These are phyloP conservation scores for Syzygium grande DNA, from an alignment of 345 rosid genomes.

Conservation along the genomic window DNA sequence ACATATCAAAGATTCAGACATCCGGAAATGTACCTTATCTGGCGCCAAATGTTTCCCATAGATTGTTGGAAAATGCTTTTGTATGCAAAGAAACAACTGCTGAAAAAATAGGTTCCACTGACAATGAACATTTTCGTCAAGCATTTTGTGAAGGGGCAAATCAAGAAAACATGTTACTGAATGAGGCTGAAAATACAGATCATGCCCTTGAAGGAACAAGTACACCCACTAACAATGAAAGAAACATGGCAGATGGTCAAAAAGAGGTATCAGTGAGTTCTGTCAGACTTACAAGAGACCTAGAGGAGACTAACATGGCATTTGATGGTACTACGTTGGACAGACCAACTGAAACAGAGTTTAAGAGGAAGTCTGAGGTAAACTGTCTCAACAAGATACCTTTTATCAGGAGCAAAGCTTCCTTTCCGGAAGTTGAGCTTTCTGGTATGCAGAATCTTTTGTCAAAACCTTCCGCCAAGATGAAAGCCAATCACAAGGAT, in stretches of 20 bases:
- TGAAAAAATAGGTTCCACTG: slow-evolving; percentile 5
- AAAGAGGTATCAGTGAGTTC: slow-evolving; percentile 12
- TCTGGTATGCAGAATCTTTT: slow-evolving; percentile 15
- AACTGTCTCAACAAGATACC: slow-evolving; percentile 11
- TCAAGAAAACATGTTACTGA: background rate
- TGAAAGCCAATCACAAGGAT: slow-evolving; percentile 9
- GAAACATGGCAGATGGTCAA: slow-evolving; percentile 3
- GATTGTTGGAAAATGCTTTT: background rate
- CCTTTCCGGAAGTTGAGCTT: background rate
- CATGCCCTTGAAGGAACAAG: background rate
- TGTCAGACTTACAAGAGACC: slow-evolving; percentile 7
- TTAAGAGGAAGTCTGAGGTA: slow-evolving; percentile 9
- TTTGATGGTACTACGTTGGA: slow-evolving; percentile 2
- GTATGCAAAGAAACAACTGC: slow-evolving; percentile 4
- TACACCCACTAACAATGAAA: background rate
- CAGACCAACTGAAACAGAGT: slow-evolving; percentile 19
- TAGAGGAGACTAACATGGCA: slow-evolving; percentile 1
- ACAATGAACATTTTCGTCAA: slow-evolving; percentile 1
- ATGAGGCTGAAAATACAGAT: slow-evolving; percentile 2
- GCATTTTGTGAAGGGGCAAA: slow-evolving; percentile 11
- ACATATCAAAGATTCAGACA: background rate
- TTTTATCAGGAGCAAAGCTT: slow-evolving; percentile 5
- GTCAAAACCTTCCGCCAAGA: slow-evolving; percentile 14
- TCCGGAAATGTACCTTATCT: slow-evolving; percentile 8
- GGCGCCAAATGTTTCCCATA: slow-evolving; percentile 6